These are phyloP conservation scores for Xerocomellus amylosporus DNA, from an alignment of 768 basidiomycete species.

Conservation along the genomic window DNA sequence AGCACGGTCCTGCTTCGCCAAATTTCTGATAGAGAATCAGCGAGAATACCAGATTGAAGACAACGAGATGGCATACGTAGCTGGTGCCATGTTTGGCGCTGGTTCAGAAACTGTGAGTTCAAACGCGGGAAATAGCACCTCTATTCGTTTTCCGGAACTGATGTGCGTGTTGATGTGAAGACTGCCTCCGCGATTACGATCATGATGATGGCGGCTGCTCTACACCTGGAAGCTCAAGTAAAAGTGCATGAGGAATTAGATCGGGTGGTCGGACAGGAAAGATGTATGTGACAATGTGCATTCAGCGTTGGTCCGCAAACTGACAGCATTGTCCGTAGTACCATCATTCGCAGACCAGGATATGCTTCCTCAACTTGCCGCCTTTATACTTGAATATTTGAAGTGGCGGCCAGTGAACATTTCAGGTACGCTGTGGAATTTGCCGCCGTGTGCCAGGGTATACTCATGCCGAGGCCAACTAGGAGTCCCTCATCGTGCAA, in stretches of 20 bases:
- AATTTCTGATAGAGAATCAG: slow-evolving; percentile 37
- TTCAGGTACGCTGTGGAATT: too few relatives aligned
- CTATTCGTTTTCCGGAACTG: too few relatives aligned
- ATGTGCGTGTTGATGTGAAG: slow-evolving; percentile 22
- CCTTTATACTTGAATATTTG: too few relatives aligned
- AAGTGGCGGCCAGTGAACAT: too few relatives aligned
- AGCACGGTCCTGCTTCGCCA: slow-evolving; percentile 37
- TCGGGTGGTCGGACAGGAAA: slow-evolving; percentile 42
- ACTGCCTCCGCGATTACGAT: slow-evolving; percentile 49
- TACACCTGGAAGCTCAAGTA: slow-evolving; percentile 48
- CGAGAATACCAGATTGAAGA: slow-evolving; percentile 30
- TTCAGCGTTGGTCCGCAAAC: too few relatives aligned
- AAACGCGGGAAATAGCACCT: not conserved
- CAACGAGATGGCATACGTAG: slow-evolving; percentile 38
- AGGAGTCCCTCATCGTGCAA: slow-evolving; percentile 62
- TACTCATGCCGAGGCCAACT: slow-evolving; percentile 21
- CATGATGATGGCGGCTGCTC: slow-evolving; percentile 52
- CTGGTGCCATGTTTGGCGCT: slow-evolving; percentile 43
- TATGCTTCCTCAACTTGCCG: slow-evolving; percentile 15
- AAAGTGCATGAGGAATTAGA: slow-evolving; percentile 56
- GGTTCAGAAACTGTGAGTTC: slow-evolving; percentile 39
- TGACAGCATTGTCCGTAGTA: slow-evolving; percentile 21
- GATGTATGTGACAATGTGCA: slow-evolving; percentile 10
- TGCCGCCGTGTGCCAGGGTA: slow-evolving; percentile 5
- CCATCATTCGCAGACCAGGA: slow-evolving; percentile 37